Conservation (phyloP, 1,284 basidiomycete species). For the Phellopilus nigrolimitatus region DNA sequence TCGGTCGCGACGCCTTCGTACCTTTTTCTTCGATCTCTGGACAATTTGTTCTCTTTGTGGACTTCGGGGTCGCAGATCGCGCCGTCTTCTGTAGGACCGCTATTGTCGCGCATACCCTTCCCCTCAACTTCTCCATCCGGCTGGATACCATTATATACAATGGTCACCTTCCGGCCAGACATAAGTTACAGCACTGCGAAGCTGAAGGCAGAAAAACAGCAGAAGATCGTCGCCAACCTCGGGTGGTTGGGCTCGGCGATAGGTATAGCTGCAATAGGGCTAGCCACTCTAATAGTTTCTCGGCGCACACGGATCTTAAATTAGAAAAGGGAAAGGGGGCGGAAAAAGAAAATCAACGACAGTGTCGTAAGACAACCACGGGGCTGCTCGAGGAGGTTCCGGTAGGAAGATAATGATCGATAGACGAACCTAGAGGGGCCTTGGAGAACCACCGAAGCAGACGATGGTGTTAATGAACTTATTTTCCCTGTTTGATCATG, state of each 20-base stretch:
- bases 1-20: conserved; percentile 81
- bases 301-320: conserved; percentile 26
- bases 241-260: conserved; percentile 44
- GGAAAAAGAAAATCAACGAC: neutral
- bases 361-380: neutral
- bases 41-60: conserved; percentile 67
- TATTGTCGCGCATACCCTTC: conserved; percentile 42
- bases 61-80: conserved; percentile 42
- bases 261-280: conserved; percentile 39
- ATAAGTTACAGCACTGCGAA: conserved; percentile 79
- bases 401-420: conserved; percentile 3
- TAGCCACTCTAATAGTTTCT: conserved; percentile 34
- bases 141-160: conserved; percentile 93
- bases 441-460: conserved; percentile 1
- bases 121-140: conserved; percentile 52
- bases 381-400: neutral
- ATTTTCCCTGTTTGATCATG: conserved; percentile 7
- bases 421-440: conserved; percentile 1
- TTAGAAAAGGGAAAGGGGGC: conserved; percentile 5
- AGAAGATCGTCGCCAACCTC: conserved; percentile 40
- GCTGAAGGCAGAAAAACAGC: conserved; percentile 58
- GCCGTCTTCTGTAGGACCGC: conserved; percentile 25
- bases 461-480: conserved; percentile 9
- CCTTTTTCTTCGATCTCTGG: conserved; percentile 77
- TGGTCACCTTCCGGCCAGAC: conserved; percentile 96